Percentiles rank a stretch among this genome's conserved stretches.
phyloP scores from a whole-genome alignment of 805 yeast species.

The Henningerozyma blattae region DNA sequence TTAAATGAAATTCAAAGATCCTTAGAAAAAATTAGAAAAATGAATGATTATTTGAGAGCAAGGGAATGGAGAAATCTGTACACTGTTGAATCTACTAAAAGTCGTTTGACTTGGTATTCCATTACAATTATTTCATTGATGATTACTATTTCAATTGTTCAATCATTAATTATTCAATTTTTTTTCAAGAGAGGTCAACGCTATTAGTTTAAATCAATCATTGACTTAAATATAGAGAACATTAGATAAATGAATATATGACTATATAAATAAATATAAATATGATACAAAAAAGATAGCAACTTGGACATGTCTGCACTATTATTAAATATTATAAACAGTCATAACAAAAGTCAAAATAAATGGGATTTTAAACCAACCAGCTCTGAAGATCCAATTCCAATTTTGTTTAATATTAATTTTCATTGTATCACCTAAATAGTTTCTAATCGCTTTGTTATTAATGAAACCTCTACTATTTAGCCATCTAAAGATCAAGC shows the following conservation, averaged over 20 bases:
- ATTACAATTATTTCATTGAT: constrained; percentile 54
- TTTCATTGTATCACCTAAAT: no score
- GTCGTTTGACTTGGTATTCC: constrained; percentile 64
- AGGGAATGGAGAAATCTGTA: constrained; percentile 93
- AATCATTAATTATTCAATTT: constrained; percentile 64
- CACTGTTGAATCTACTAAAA: constrained; percentile 66
- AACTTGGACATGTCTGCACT: background rate
- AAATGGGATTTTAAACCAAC: constrained; percentile 8
- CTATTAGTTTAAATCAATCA: constrained; percentile 3
- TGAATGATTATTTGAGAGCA: constrained; percentile 80
- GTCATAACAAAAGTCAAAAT: constrained; percentile 6
- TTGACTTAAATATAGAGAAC: background rate
- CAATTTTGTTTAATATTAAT: no score
- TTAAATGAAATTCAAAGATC: constrained; percentile 43
- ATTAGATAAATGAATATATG: no score
- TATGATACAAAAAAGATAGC: background rate
- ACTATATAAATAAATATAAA: background rate
- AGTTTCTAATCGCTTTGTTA: no score
- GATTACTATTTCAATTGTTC: constrained; percentile 62
- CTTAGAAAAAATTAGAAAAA: constrained; percentile 40
- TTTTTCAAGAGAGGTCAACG: constrained; percentile 44
- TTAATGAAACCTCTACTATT: constrained; percentile 5
- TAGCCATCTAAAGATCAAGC: constrained; percentile 6
- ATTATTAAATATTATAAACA: constrained; percentile 4
- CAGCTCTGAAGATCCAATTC: constrained; percentile 5